Percentiles rank a stretch among this genome's conserved stretches.
These are phyloP conservation scores for Teunomyces aglyptinius DNA, from an alignment of 805 yeast species.

Conservation along the genomic window DNA sequence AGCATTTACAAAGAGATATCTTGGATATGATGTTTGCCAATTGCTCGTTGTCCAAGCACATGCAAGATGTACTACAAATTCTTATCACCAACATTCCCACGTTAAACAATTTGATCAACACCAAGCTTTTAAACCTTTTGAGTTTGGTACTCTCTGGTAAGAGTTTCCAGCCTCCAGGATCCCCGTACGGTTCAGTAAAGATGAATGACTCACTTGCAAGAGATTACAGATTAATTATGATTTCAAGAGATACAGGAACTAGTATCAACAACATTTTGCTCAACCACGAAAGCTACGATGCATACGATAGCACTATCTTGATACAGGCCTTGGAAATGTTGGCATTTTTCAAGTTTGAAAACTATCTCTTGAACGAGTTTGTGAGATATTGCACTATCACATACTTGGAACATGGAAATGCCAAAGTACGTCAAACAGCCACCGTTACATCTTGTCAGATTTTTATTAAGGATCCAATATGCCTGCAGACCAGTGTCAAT, in stretches of 20 bases:
- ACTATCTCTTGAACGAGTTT: constrained; percentile 79
- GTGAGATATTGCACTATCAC: constrained; percentile 81
- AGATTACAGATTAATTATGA: constrained; percentile 73
- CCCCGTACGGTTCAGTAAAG: constrained; percentile 63
- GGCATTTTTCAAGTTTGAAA: constrained; percentile 69
- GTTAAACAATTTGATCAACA: constrained; percentile 67
- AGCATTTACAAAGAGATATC: constrained; percentile 79
- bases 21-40: constrained; percentile 69
- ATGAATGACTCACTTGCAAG: constrained; percentile 67
- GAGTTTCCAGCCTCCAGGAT: constrained; percentile 79
- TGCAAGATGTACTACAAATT: constrained; percentile 70
- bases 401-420: constrained; percentile 76
- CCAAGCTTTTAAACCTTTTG: constrained; percentile 65
- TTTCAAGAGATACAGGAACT: constrained; percentile 62
- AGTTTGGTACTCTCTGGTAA: constrained; percentile 80
- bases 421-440: constrained; percentile 79
- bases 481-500: constrained; percentile 75
- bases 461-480: constrained; percentile 77
- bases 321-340: constrained; percentile 79
- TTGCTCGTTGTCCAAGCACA: constrained; percentile 79
- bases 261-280: constrained; percentile 33
- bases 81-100: constrained; percentile 78
- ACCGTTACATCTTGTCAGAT: constrained; percentile 79
- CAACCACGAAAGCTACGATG: constrained; percentile 32
- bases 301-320: constrained; percentile 47